A percentile compares a stretch with the other conserved stretches of the same genome.
Evolutionary conservation across 257 asterid species (phyloP).

Genomic region (Scutellaria barbata): DNA sequence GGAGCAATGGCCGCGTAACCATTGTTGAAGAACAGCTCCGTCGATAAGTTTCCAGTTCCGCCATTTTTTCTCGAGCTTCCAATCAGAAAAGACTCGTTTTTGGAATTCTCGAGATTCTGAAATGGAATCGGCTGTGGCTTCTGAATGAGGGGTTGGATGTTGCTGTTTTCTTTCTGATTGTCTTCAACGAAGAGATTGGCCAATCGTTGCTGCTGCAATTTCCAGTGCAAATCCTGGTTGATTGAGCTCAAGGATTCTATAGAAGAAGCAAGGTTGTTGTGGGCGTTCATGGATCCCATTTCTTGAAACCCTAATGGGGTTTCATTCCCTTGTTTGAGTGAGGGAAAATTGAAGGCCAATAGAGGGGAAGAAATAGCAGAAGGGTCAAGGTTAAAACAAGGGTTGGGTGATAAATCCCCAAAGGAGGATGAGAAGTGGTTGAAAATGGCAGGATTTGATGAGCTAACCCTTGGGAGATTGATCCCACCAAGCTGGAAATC

Average conservation of each 20-base stretch:
- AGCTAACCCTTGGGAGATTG: slow-evolving; percentile 28
- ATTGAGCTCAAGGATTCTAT: slow-evolving; percentile 70
- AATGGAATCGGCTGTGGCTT: slow-evolving; percentile 63
- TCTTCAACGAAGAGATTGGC: slow-evolving; percentile 51
- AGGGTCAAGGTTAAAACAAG: slow-evolving; percentile 50
- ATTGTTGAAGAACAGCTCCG: slow-evolving; percentile 60
- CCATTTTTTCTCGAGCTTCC: slow-evolving; percentile 48
- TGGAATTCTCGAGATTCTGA: slow-evolving; percentile 50
- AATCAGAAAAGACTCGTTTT: slow-evolving; percentile 30
- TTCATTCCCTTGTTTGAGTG: slow-evolving; percentile 26
- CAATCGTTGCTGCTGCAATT: slow-evolving; percentile 66
- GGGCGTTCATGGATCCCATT: slow-evolving; percentile 37
- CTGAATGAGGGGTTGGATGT: slow-evolving; percentile 33
- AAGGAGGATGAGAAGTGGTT: slow-evolving; percentile 45
- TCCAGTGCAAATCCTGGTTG: slow-evolving; percentile 77
- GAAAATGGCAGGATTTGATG: slow-evolving; percentile 28
- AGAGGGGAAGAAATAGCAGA: slow-evolving; percentile 34
- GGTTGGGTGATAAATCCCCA: slow-evolving; percentile 40
- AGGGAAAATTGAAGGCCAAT: slow-evolving; percentile 44
- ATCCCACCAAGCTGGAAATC: slow-evolving; percentile 64
- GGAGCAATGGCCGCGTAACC: slow-evolving; percentile 38
- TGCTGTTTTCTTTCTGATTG: slow-evolving; percentile 36
- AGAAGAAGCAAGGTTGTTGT: slow-evolving; percentile 49
- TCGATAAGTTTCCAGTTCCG: slow-evolving; percentile 40
- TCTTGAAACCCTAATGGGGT: slow-evolving; percentile 46